These are phyloP conservation scores for Helianthus tuberosus DNA, from an alignment of 129 eudicot genomes.

Conservation along the genomic window DNA sequence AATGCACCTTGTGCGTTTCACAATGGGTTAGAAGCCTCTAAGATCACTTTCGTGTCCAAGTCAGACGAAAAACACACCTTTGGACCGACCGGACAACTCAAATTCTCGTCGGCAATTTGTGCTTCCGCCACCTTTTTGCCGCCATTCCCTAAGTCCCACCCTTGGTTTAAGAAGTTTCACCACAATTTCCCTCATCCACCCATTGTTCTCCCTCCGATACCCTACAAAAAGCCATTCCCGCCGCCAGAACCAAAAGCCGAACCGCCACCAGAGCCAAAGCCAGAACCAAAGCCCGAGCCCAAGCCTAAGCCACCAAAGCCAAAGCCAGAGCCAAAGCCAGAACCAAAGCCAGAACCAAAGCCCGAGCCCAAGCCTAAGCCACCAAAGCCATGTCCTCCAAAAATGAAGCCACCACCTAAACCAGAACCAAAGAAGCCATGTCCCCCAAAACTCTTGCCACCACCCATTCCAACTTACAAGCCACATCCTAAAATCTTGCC, in stretches of 20 bases:
- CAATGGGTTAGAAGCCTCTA: conserved; percentile 64
- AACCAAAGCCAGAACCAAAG: conserved; percentile 22
- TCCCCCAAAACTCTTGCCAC: conserved; percentile 23
- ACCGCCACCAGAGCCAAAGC: conserved; percentile 38
- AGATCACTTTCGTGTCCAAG: conserved; percentile 44
- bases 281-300: conserved; percentile 27
- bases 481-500: conserved; percentile 40
- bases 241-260: conserved; percentile 18
- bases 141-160: conserved; percentile 39
- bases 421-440: conserved; percentile 11
- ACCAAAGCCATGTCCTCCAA: conserved; percentile 20
- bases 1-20: conserved; percentile 69
- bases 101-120: conserved; percentile 68
- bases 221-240: conserved; percentile 34
- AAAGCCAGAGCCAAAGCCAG: conserved; percentile 18
- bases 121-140: conserved; percentile 77
- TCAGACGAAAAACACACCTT: conserved; percentile 52
- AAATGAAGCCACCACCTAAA: conserved; percentile 2
- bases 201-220: conserved; percentile 21
- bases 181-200: conserved; percentile 41
- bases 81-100: conserved; percentile 52
- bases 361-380: no score
- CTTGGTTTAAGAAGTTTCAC: conserved; percentile 39
- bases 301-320: background rate
- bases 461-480: conserved; percentile 25